Percentiles rank a stretch among this genome's conserved stretches.
Evolutionary conservation across 139 green algal genomes (phyloP).

Genomic region (Tetradesmus lagerheimii): DNA sequence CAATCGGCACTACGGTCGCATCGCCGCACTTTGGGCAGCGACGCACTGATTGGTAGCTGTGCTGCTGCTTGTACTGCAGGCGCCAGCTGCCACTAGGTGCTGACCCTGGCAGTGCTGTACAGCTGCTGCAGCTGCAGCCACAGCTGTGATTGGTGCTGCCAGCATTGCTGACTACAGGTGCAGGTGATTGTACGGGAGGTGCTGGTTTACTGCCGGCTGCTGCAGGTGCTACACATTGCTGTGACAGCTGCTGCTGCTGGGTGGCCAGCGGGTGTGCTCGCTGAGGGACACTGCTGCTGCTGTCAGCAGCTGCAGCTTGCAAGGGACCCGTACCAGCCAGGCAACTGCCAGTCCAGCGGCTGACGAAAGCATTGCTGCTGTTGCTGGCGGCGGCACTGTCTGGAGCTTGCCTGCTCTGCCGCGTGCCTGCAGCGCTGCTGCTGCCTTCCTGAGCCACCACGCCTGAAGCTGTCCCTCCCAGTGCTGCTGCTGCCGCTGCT

Average conservation of each 20-base stretch:
- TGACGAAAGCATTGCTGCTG: not conserved
- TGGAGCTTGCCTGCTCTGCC: not conserved
- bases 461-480: no score
- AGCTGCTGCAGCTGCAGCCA: constrained; percentile 13
- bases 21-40: constrained; percentile 60
- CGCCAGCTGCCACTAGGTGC: constrained; percentile 22
- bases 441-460: not conserved
- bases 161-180: not conserved
- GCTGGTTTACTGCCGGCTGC: not conserved
- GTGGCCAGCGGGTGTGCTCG: not conserved
- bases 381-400: not conserved
- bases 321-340: not conserved
- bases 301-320: not conserved
- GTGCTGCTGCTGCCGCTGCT: not conserved
- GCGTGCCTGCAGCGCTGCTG: not conserved
- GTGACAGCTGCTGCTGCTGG: not conserved
- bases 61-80: constrained; percentile 39
- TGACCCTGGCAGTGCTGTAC: not conserved
- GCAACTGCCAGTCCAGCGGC: not conserved
- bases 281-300: not conserved
- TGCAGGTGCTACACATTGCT: not conserved
- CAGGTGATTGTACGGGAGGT: not conserved
- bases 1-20: constrained; percentile 50
- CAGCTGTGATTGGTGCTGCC: not conserved
- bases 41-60: constrained; percentile 17